Conservation (phyloP, 176 grass and related monocot genomes). For the Poa pratensis region DNA sequence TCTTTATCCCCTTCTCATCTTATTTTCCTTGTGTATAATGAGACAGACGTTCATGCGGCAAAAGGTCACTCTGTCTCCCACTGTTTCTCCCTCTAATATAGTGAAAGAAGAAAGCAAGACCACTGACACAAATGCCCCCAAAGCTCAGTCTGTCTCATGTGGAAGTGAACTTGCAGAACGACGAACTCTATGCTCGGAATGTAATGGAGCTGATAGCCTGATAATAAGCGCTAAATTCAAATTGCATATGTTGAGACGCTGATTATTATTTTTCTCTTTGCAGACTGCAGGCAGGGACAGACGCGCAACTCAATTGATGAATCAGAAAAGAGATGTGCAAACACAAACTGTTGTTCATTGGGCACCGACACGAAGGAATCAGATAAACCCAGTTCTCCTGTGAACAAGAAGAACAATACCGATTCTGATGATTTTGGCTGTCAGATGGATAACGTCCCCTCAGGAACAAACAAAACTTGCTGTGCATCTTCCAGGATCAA, state of each 20-base stretch:
- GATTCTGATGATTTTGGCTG: slow-evolving; percentile 50
- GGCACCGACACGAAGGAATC: slow-evolving; percentile 43
- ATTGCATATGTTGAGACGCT: slow-evolving; percentile 14
- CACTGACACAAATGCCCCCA: slow-evolving; percentile 43
- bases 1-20: slow-evolving; percentile 41
- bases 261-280: slow-evolving; percentile 33
- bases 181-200: slow-evolving; percentile 40
- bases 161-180: slow-evolving; percentile 50
- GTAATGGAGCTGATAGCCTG: slow-evolving; percentile 57
- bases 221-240: slow-evolving; percentile 33
- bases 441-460: slow-evolving; percentile 36
- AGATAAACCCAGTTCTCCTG: slow-evolving; percentile 44
- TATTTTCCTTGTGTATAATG: slow-evolving; percentile 56
- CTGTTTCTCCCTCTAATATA: slow-evolving; percentile 57
- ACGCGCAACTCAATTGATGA: slow-evolving; percentile 36
- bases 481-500: slow-evolving; percentile 67
- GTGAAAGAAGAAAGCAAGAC: slow-evolving; percentile 62
- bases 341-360: slow-evolving; percentile 24
- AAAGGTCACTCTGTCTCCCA: slow-evolving; percentile 77
- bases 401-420: slow-evolving; percentile 41
- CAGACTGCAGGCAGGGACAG: slow-evolving; percentile 35
- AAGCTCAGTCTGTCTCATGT: slow-evolving; percentile 47
- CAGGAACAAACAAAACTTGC: slow-evolving; percentile 45
- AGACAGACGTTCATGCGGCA: slow-evolving; percentile 98
- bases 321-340: slow-evolving; percentile 39